Evolutionary conservation across 2,329 filamentous ascomycete genomes (phyloP), one percentile per base, ranked within the genome.

Genomic region (Colletotrichum somersetense): DNA sequence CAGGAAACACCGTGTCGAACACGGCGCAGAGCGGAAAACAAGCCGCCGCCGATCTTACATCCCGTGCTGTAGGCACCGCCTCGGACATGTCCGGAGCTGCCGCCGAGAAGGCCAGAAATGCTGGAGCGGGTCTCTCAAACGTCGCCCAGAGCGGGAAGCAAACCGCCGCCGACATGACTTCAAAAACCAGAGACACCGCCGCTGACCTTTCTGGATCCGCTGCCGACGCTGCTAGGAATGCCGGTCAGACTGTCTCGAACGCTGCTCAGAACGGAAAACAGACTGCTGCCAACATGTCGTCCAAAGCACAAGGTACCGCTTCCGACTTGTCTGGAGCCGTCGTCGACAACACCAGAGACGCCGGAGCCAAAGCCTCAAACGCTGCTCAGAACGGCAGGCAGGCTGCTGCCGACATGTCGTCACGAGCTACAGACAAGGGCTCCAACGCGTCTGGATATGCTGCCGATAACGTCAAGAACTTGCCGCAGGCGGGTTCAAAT

Each of bases 21-120:
- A 62, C 52, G 50, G 40, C 46, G 42, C 50, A 68, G 40, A 38
- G 18, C 14, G 66, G 38, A 12, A 59, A 59, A 3, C 33, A 50
- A 26, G 10, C 42, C 12, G 52, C 52, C 1, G 52, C 30, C 52
- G 52, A 56, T 3, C 26, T 35, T 11, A 20, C 50, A 8, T 16
- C 50, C 2, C 26, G 26, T 2, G 50, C 50, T 3, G 12, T 26
- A 18, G 14, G 2, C 1, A 30, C 50, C 18, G 50, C 50, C 14
- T 53, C 50, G 7, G 50, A 53, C 5, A 4, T 53, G 12, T 53
- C 50, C 7, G 50, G 50, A 14, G 7, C 26, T 3, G 50, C 50
- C 3, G 23, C 50, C 7, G 50, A 53, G 23, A 53, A 53, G 6
- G 52, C 52, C 30, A 56, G 52, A 3, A n/a, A 14, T 4, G 18